Evolutionary conservation across 192 early-diverging fungal species (phyloP).

Genomic region (Coemansia javaensis): DNA sequence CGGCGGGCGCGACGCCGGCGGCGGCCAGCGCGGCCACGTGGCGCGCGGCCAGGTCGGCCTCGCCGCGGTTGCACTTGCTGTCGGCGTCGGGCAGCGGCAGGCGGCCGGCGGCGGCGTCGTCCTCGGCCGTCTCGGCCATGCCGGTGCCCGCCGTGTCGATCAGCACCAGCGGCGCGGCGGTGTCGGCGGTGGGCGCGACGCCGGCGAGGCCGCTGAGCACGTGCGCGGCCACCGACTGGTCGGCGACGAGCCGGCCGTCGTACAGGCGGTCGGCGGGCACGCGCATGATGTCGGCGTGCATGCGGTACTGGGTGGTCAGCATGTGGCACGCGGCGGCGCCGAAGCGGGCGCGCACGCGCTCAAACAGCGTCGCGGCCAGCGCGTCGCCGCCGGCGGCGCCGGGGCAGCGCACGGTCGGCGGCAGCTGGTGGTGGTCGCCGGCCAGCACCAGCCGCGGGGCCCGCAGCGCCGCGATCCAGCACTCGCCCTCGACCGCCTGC

Average conservation of each 20-base stretch:
- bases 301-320: conserved; percentile 82
- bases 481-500: conserved; percentile 80
- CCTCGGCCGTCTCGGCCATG: conserved; percentile 38
- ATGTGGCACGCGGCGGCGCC: conserved; percentile 60
- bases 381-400: background rate
- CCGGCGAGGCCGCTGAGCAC: conserved; percentile 60
- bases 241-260: conserved; percentile 59
- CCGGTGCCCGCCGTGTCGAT: conserved; percentile 63
- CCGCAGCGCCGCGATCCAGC: conserved; percentile 81
- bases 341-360: conserved; percentile 61
- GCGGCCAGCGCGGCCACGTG: conserved; percentile 61
- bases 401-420: conserved; percentile 63
- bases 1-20: conserved; percentile 56
- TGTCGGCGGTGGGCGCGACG: conserved; percentile 59
- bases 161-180: conserved; percentile 56
- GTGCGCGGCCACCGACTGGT: conserved; percentile 59
- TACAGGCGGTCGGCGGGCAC: conserved; percentile 72
- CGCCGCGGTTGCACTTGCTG: conserved; percentile 72
- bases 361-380: conserved; percentile 68
- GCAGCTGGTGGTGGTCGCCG: conserved; percentile 85
- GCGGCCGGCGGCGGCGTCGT: background rate
- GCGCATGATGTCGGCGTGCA: conserved; percentile 76
- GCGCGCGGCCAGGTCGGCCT: conserved; percentile 59
- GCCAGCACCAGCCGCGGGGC: conserved; percentile 73
- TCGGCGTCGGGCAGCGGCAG: conserved; percentile 33